These are phyloP conservation scores for Kazachstania sp. DNA, from an alignment of 1,139 yeast genomes.

Conservation along the genomic window DNA sequence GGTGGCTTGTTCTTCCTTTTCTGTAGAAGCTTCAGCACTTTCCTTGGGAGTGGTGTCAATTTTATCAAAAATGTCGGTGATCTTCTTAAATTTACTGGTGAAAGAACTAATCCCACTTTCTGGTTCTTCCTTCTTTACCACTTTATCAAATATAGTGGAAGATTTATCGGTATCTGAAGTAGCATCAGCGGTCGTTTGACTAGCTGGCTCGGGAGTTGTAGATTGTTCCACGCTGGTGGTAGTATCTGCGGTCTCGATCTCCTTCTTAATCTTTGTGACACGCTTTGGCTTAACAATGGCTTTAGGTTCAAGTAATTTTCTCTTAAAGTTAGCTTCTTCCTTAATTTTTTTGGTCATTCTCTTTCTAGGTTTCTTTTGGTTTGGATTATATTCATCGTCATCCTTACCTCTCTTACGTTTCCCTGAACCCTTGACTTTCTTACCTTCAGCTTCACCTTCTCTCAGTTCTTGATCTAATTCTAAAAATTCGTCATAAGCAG, in stretches of 20 bases:
- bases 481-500: slow-evolving; percentile 58
- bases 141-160: slow-evolving; percentile 16
- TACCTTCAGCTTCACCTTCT: slow-evolving; percentile 27
- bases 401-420: slow-evolving; percentile 29
- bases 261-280: slow-evolving; percentile 21
- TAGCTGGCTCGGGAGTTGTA: slow-evolving; percentile 5
- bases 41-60: slow-evolving; percentile 3
- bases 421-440: slow-evolving; percentile 24
- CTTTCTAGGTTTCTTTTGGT: slow-evolving; percentile 22
- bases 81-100: slow-evolving; percentile 27
- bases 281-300: slow-evolving; percentile 20
- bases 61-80: slow-evolving; percentile 22
- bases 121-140: slow-evolving; percentile 13
- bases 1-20: slow-evolving; percentile 5
- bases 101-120: slow-evolving; percentile 25
- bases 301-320: slow-evolving; percentile 25
- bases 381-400: slow-evolving; percentile 29
- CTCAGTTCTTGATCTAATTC: slow-evolving; percentile 42
- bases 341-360: slow-evolving; percentile 18
- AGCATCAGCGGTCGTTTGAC: slow-evolving; percentile 1
- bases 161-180: slow-evolving; percentile 6
- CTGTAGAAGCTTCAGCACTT: neutral
- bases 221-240: slow-evolving; percentile 14
- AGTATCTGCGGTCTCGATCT: slow-evolving; percentile 9
- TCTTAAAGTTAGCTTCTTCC: slow-evolving; percentile 27